These are phyloP conservation scores for Dichotomocladium elegans DNA, from an alignment of 371 early-diverging fungal species.

Conservation along the genomic window DNA sequence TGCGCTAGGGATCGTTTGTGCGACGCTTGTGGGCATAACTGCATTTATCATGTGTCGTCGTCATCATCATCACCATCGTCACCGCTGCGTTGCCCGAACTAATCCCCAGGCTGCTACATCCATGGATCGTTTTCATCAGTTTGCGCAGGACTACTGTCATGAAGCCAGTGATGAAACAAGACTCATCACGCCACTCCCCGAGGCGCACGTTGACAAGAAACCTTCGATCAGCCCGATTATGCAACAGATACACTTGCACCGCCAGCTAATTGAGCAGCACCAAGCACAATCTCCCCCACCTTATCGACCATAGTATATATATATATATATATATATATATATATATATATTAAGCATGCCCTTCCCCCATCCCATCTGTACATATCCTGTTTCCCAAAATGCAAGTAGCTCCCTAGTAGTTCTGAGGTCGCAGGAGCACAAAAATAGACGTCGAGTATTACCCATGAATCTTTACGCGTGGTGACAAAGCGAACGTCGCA, in stretches of 20 bases:
- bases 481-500: no score
- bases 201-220: neutral
- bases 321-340: no score
- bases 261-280: slow-evolving; percentile 4
- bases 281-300: slow-evolving; percentile 5
- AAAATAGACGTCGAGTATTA: no score
- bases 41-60: slow-evolving; percentile 23
- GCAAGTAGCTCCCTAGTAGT: neutral
- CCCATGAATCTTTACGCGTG: no score
- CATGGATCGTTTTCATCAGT: slow-evolving; percentile 9
- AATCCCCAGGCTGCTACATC: neutral
- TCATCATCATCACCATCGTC: no score
- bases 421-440: no score
- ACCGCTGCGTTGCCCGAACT: neutral
- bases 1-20: slow-evolving; percentile 26
- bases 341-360: neutral
- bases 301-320: slow-evolving; percentile 7
- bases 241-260: slow-evolving; percentile 13
- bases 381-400: neutral
- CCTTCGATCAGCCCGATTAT: slow-evolving; percentile 6
- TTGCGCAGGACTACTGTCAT: slow-evolving; percentile 2
- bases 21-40: slow-evolving; percentile 21
- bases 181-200: neutral
- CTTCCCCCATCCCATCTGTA: neutral
- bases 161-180: neutral